These are phyloP conservation scores for Coemansia aciculifera DNA, from an alignment of 192 early-diverging fungal species.

Conservation along the genomic window DNA sequence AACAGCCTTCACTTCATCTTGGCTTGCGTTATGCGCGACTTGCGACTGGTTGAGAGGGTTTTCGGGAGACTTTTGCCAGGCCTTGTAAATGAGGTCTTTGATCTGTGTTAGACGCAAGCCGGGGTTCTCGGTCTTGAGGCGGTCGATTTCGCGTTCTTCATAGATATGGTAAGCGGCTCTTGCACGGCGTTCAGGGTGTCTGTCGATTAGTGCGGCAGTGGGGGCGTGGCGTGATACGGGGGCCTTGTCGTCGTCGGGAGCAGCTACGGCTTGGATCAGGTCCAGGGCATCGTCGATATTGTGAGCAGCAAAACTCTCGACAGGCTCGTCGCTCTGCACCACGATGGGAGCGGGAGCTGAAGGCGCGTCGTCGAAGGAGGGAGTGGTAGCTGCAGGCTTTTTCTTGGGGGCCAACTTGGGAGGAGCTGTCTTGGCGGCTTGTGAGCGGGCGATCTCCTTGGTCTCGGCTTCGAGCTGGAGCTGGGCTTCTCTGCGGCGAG, in stretches of 20 bases:
- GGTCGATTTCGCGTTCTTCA: slow-evolving; percentile 70
- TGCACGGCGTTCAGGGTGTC: slow-evolving; percentile 85
- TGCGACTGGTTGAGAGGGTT: slow-evolving; percentile 78
- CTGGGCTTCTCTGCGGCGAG: slow-evolving; percentile 62
- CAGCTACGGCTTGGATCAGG: slow-evolving; percentile 58
- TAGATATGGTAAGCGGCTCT: slow-evolving; percentile 74
- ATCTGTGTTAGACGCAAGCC: slow-evolving; percentile 75
- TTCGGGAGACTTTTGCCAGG: slow-evolving; percentile 73
- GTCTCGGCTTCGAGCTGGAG: slow-evolving; percentile 64
- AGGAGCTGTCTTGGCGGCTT: slow-evolving; percentile 9
- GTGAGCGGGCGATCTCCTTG: slow-evolving; percentile 39
- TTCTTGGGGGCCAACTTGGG: slow-evolving; percentile 15
- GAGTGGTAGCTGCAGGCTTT: not conserved
- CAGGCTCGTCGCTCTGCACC: slow-evolving; percentile 9
- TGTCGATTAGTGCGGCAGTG: slow-evolving; percentile 65
- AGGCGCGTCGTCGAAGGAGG: slow-evolving; percentile 2
- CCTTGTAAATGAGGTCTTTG: slow-evolving; percentile 79
- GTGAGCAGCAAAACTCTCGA: slow-evolving; percentile 73
- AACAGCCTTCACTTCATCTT: slow-evolving; percentile 58
- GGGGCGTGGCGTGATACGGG: slow-evolving; percentile 19
- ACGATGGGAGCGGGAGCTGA: slow-evolving; percentile 12
- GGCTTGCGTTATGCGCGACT: slow-evolving; percentile 72
- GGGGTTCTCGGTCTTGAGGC: slow-evolving; percentile 78
- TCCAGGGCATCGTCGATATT: slow-evolving; percentile 88
- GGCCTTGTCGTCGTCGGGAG: slow-evolving; percentile 11